phyloP scores from a whole-genome alignment of 768 basidiomycete species.

The Tulasnella sp. region DNA sequence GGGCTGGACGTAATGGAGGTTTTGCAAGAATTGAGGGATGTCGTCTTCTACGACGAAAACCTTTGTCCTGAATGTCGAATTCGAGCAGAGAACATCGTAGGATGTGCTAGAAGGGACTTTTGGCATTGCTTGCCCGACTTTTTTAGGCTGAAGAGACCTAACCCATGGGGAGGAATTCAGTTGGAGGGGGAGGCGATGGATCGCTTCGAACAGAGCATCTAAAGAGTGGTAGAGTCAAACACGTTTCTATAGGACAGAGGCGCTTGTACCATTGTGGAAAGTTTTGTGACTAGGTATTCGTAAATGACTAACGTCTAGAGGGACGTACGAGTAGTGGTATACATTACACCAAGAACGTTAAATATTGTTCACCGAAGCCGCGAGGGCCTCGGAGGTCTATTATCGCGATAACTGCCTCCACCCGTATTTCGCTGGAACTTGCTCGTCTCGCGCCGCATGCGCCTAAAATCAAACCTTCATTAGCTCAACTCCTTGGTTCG shows the following conservation, averaged over 20 bases:
- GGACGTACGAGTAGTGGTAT: constrained; percentile 1
- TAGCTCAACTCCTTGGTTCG: neutral
- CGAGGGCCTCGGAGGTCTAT: constrained; percentile 22
- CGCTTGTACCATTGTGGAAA: neutral
- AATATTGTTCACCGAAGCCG: constrained; percentile 19
- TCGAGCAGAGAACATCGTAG: neutral
- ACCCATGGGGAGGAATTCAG: neutral
- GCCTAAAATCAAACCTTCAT: constrained; percentile 38
- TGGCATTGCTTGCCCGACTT: neutral
- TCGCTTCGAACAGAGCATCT: neutral
- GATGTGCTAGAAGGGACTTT: neutral
- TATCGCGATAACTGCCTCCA: constrained; percentile 20
- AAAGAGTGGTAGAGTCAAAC: neutral
- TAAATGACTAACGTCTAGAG: neutral
- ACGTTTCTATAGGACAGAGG: neutral
- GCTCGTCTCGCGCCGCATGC: constrained; percentile 60
- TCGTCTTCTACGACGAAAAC: neutral
- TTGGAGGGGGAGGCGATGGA: neutral
- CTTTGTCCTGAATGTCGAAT: neutral
- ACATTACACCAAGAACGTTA: constrained; percentile 1
- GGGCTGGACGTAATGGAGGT: neutral
- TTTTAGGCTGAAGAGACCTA: neutral
- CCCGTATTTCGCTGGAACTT: constrained; percentile 47
- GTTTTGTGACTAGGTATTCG: neutral
- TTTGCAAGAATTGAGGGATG: neutral